Base-by-base conservation (phyloP, 2,329 filamentous ascomycete species). In the Fusarium sp. region DNA sequence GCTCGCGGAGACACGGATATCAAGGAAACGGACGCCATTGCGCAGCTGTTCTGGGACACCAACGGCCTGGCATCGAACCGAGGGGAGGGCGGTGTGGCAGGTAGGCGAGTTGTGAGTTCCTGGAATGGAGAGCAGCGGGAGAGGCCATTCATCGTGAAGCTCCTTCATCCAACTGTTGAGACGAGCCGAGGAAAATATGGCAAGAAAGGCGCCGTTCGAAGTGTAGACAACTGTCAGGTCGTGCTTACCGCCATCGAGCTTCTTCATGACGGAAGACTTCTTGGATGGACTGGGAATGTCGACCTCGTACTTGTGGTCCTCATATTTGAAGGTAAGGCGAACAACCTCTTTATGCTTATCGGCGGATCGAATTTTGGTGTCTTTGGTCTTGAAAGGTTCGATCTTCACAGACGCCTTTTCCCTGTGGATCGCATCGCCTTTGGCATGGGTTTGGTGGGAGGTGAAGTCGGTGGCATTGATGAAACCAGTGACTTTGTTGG, bases 71-170 rank as follows among this genome's bases (percentile, higher is more conserved):
- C 96, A 98, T 38, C 96, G 91, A 36, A 98, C 96, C 1, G 93
- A 97, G 1, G 96, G 96, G 5, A 97, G 86, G 11, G 96, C 94
- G 53, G 88, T 86, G 83, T 96, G 86, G 81, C 88, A 91, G 9
- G 94, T 96, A 6, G 96, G 93, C 16, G 92, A 93, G 81, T 99
- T 98, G 83, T 99, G 96, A 0, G 96, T 97, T 69, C 96, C 96
- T 0, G 96, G 96, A 68, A 98, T 96, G 54, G 91, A 96, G 54
- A 99, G 87, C 3, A 90, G 86, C 1, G 92, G 91, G 4, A 98
- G 83, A 1, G 93, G 89, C 56, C 88, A 90, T 18, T 89, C 85
- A 74, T 94, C 87, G 65, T 86, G 83, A 42, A 98, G 84, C 66
- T 89, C 85, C 61, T 84, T 80, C 94, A 98, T 98, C 96, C 96